These are phyloP conservation scores for Aschersonia sp. DNA, from an alignment of 2,329 filamentous ascomycete species.

Conservation along the genomic window DNA sequence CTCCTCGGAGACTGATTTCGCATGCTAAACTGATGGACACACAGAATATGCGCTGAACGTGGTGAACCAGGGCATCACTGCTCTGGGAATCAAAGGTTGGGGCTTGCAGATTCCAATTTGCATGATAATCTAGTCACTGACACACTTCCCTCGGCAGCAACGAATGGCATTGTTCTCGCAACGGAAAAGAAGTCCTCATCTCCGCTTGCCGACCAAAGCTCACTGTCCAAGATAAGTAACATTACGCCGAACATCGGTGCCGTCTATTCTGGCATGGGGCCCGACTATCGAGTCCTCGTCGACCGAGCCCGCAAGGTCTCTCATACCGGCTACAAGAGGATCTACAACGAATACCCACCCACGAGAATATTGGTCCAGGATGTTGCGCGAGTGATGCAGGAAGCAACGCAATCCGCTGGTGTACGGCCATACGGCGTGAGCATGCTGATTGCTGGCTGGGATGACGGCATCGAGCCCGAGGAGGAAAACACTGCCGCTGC, in stretches of 20 bases:
- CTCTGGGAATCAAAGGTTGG: conserved; percentile 92
- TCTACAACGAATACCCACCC: conserved; percentile 99
- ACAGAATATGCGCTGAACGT: conserved; percentile 97
- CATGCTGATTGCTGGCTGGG: conserved; percentile 91
- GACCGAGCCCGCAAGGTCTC: conserved; percentile 97
- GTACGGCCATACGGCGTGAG: conserved; percentile 94
- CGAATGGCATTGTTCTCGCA: conserved; percentile 95
- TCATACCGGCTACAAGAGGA: conserved; percentile 96
- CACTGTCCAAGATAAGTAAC: conserved; percentile 91
- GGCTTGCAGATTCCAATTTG: neutral
- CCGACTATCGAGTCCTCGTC: conserved; percentile 93
- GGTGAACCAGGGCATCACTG: conserved; percentile 97
- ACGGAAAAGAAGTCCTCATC: conserved; percentile 99
- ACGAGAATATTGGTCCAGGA: conserved; percentile 98
- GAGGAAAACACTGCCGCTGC: conserved; percentile 43
- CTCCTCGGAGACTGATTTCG: neutral
- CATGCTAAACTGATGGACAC: conserved; percentile 1
- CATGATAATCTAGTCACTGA: neutral
- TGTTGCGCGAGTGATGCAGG: conserved; percentile 94
- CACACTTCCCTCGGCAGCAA: conserved; percentile 43
- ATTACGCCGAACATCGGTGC: conserved; percentile 99
- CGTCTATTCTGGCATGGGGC: conserved; percentile 98
- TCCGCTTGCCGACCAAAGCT: conserved; percentile 86
- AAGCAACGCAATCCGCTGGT: conserved; percentile 95
- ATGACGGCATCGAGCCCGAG: conserved; percentile 88